Conservation (phyloP, 2,329 filamentous ascomycete genomes). For the Emergomyces pasteurianus region DNA sequence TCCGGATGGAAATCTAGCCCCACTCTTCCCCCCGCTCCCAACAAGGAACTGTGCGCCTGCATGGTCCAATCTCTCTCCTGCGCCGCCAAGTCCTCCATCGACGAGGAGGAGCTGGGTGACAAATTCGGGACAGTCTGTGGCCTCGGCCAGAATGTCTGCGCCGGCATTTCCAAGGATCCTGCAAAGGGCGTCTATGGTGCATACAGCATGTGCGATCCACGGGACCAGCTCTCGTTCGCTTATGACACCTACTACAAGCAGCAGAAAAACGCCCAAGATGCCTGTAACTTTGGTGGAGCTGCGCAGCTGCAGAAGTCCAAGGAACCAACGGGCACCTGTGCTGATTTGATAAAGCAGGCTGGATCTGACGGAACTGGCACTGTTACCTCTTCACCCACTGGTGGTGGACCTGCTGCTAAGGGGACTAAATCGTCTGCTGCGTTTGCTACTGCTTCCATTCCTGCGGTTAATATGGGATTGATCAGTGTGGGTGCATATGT, state of each 20-base stretch:
- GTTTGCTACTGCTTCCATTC: slow-evolving; percentile 12
- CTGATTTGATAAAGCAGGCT: slow-evolving; percentile 27
- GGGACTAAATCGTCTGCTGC: slow-evolving; percentile 20
- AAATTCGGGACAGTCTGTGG: slow-evolving; percentile 50
- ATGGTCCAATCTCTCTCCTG: slow-evolving; percentile 68
- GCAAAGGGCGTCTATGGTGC: slow-evolving; percentile 34
- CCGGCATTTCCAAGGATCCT: slow-evolving; percentile 27
- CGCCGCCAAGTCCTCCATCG: slow-evolving; percentile 47
- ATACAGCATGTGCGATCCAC: slow-evolving; percentile 34
- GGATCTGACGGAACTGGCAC: slow-evolving; percentile 28
- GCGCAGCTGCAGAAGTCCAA: slow-evolving; percentile 26
- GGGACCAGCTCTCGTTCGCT: slow-evolving; percentile 33
- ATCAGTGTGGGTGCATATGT: slow-evolving; percentile 34
- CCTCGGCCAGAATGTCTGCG: slow-evolving; percentile 24
- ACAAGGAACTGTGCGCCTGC: slow-evolving; percentile 69
- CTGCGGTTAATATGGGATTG: slow-evolving; percentile 27
- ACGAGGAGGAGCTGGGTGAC: slow-evolving; percentile 47
- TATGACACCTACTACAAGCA: slow-evolving; percentile 34
- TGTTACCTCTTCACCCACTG: slow-evolving; percentile 26
- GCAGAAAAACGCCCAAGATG: slow-evolving; percentile 24
- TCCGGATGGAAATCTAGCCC: slow-evolving; percentile 55
- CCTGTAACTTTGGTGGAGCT: slow-evolving; percentile 33
- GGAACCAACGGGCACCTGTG: slow-evolving; percentile 26
- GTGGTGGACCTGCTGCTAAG: slow-evolving; percentile 8
- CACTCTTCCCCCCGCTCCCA: slow-evolving; percentile 69